These are phyloP conservation scores for Beta corolliflora DNA, from an alignment of 179 eudicot genomes.

Conservation along the genomic window DNA sequence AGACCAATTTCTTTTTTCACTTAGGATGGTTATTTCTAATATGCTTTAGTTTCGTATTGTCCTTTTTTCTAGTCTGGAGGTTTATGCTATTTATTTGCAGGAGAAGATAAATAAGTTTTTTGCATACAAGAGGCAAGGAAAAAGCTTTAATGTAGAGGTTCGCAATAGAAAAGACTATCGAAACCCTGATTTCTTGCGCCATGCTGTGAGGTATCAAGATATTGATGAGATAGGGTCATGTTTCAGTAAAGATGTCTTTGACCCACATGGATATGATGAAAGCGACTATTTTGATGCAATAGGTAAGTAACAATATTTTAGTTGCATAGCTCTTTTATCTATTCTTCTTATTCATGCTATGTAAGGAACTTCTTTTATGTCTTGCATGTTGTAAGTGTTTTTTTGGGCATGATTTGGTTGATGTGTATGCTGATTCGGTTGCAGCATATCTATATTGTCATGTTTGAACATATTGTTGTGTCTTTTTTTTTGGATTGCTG, in stretches of 20 bases:
- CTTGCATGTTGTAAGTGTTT: not conserved
- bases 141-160: constrained; percentile 89
- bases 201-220: constrained; percentile 96
- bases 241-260: constrained; percentile 93
- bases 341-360: not conserved
- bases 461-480: not conserved
- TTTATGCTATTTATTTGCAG: constrained; percentile 41
- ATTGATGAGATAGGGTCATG: constrained; percentile 95
- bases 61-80: not conserved
- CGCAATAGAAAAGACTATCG: constrained; percentile 94
- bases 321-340: not conserved
- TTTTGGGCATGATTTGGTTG: not conserved
- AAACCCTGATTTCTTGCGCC: constrained; percentile 95
- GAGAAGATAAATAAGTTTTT: constrained; percentile 79
- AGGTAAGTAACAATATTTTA: constrained; percentile 46
- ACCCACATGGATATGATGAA: constrained; percentile 91
- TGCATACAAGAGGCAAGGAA: constrained; percentile 64
- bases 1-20: not conserved
- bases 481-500: not conserved
- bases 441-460: not conserved
- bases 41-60: too few relatives aligned
- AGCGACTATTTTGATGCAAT: constrained; percentile 86
- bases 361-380: not conserved
- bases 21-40: not conserved
- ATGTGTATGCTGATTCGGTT: not conserved